Percentiles rank a stretch among this genome's conserved stretches.
phyloP scores from a whole-genome alignment of 345 rosid species.

The Populus pruinosa region DNA sequence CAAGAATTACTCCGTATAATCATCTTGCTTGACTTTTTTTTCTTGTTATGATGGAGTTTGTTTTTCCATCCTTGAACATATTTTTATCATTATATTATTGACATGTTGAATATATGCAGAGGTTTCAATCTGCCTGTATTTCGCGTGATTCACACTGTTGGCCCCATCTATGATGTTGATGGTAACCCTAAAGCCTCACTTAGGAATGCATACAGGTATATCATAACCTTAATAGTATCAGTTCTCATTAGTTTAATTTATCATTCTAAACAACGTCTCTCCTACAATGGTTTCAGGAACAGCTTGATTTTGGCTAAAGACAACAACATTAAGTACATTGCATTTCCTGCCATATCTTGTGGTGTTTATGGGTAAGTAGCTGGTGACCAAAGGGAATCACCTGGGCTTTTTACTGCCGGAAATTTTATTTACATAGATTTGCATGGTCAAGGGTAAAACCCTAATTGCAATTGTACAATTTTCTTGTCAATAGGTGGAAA shows the following conservation, averaged over 20 bases:
- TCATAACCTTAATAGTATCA: neutral
- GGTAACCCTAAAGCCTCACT: conserved; percentile 52
- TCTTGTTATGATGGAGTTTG: neutral
- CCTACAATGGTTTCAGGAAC: conserved; percentile 45
- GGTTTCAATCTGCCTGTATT: conserved; percentile 75
- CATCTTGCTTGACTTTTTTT: neutral
- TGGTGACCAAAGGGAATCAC: neutral
- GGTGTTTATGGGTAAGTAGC: conserved; percentile 59
- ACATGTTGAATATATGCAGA: conserved; percentile 37
- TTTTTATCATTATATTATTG: neutral
- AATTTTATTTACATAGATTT: no score
- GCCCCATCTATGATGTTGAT: conserved; percentile 59
- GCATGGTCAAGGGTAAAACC: no score
- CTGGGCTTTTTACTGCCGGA: no score
- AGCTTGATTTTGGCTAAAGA: conserved; percentile 66
- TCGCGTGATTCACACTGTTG: conserved; percentile 77
- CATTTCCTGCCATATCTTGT: conserved; percentile 86
- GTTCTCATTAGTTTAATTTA: neutral
- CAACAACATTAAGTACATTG: conserved; percentile 64
- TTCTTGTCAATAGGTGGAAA: neutral
- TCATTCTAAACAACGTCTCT: neutral
- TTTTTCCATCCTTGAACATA: neutral
- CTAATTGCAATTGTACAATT: neutral
- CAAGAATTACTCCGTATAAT: conserved; percentile 72
- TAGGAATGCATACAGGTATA: conserved; percentile 58